Percentiles rank a stretch among this genome's conserved stretches.
Conservation (phyloP, 2,329 filamentous ascomycete species). For the Ambrosiella xylebori region DNA sequence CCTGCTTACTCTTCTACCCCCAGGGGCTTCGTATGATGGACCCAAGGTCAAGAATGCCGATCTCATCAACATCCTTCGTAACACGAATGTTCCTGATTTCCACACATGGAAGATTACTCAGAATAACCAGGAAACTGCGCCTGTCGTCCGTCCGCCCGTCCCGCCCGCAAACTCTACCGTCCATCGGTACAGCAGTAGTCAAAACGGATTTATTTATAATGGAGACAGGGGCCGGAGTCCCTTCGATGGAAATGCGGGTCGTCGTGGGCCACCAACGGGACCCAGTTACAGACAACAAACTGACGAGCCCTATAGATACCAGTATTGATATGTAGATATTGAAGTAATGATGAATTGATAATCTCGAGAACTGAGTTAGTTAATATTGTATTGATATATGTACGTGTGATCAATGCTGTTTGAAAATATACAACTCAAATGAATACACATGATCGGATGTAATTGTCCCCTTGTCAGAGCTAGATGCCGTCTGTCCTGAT, state of each 20-base stretch:
- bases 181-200: conserved; percentile 29
- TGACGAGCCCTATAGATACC: conserved; percentile 9
- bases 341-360: too few relatives aligned
- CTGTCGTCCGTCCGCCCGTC: conserved; percentile 12
- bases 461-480: too few relatives aligned
- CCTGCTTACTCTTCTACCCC: conserved; percentile 55
- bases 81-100: conserved; percentile 45
- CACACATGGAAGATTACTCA: conserved; percentile 31
- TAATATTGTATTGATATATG: neutral
- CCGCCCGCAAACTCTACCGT: conserved; percentile 24
- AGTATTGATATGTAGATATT: neutral
- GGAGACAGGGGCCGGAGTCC: conserved; percentile 12
- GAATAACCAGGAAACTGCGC: conserved; percentile 15
- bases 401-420: neutral
- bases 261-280: conserved; percentile 1
- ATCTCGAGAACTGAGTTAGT: too few relatives aligned
- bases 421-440: too few relatives aligned
- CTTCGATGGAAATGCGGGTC: conserved; percentile 5
- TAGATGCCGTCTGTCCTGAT: too few relatives aligned
- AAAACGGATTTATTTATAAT: conserved; percentile 30
- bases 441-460: too few relatives aligned
- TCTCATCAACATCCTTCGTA: conserved; percentile 56
- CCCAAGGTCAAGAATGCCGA: conserved; percentile 36
- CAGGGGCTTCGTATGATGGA: conserved; percentile 23
- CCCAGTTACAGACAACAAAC: conserved; percentile 5